These are phyloP conservation scores for Aureobasidium mangrovei DNA, from an alignment of 2,329 filamentous ascomycete species.

Conservation along the genomic window DNA sequence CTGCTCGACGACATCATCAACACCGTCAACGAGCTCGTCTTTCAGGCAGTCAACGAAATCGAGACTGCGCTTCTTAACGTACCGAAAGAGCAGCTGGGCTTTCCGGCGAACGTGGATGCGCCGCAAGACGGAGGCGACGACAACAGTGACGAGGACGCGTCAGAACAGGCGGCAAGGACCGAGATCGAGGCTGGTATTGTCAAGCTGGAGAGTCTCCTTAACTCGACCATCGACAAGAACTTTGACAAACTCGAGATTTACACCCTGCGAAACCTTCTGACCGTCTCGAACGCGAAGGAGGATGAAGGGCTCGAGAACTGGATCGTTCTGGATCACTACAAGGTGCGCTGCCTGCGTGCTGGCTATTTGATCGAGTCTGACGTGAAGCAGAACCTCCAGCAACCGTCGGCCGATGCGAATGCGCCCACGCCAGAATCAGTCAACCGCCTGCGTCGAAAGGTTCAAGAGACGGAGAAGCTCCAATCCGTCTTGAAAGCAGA, in stretches of 20 bases:
- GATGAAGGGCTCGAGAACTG: constrained; percentile 52
- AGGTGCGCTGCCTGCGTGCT: constrained; percentile 39
- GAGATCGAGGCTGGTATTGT: constrained; percentile 76
- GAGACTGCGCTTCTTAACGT: constrained; percentile 71
- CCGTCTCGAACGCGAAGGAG: constrained; percentile 33
- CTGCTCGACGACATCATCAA: constrained; percentile 98
- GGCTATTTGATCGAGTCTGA: neutral
- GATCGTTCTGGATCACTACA: constrained; percentile 79
- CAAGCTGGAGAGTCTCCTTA: constrained; percentile 42
- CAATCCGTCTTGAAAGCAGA: constrained; percentile 62
- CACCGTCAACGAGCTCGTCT: constrained; percentile 85
- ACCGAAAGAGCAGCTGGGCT: constrained; percentile 71
- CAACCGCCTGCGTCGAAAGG: constrained; percentile 59
- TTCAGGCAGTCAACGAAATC: constrained; percentile 78
- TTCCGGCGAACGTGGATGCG: constrained; percentile 32
- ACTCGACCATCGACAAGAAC: constrained; percentile 42
- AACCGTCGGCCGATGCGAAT: constrained; percentile 24
- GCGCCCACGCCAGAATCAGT: constrained; percentile 59
- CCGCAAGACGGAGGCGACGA: constrained; percentile 35
- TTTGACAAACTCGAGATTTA: constrained; percentile 59
- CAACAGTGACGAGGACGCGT: constrained; percentile 28
- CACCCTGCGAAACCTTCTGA: constrained; percentile 65
- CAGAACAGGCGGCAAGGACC: constrained; percentile 42
- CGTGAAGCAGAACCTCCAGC: constrained; percentile 20
- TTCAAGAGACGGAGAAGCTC: constrained; percentile 71